These are phyloP conservation scores for Pseudocercospora ulei DNA, from an alignment of 2,329 filamentous ascomycete species.

Conservation along the genomic window DNA sequence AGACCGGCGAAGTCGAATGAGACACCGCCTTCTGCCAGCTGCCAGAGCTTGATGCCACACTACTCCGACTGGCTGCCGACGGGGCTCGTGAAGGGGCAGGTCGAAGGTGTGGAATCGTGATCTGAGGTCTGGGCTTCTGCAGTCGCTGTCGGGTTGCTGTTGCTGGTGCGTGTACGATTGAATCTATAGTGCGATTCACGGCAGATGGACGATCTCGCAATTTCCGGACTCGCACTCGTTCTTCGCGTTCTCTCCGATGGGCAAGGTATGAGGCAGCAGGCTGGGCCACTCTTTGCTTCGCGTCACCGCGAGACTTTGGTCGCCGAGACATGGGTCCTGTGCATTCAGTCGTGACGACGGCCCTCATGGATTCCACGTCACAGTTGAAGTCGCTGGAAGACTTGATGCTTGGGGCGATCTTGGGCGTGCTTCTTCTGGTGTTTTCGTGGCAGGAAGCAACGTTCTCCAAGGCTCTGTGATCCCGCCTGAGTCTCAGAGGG, in stretches of 20 bases:
- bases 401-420: constrained; percentile 29
- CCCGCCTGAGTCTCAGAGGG: constrained; percentile 28
- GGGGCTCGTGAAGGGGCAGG: constrained; percentile 26
- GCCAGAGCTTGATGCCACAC: constrained; percentile 25
- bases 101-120: constrained; percentile 27
- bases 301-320: constrained; percentile 26
- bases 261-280: constrained; percentile 17
- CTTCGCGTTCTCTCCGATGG: constrained; percentile 29
- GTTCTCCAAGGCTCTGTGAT: constrained; percentile 27
- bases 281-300: constrained; percentile 12
- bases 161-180: constrained; percentile 24
- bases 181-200: constrained; percentile 24
- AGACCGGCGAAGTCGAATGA: constrained; percentile 28
- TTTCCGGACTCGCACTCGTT: constrained; percentile 31
- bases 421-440: constrained; percentile 24
- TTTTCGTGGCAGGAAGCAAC: constrained; percentile 20
- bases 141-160: constrained; percentile 23
- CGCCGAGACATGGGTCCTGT: constrained; percentile 30
- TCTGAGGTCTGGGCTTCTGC: constrained; percentile 29
- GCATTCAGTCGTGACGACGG: constrained; percentile 31
- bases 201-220: constrained; percentile 28
- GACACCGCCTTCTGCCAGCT: constrained; percentile 28
- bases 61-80: constrained; percentile 20
- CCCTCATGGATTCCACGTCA: constrained; percentile 23
- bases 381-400: constrained; percentile 26